These are phyloP conservation scores for Cucurbitaria berberidis DNA, from an alignment of 2,329 filamentous ascomycete species.

Conservation along the genomic window DNA sequence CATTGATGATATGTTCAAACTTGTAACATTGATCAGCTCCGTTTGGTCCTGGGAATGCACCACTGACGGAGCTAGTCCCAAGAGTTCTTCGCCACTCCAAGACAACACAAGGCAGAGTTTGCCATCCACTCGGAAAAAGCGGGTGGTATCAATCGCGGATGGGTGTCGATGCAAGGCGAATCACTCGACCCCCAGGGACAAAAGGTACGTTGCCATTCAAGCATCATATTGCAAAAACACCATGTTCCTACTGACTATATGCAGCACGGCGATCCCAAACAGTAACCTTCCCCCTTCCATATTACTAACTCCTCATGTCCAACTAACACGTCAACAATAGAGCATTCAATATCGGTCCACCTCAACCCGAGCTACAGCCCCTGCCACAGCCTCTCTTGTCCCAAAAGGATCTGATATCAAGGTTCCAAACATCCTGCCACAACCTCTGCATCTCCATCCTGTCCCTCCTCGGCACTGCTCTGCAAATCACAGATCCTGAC, in stretches of 20 bases:
- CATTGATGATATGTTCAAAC: conserved; percentile 73
- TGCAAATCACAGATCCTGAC: conserved; percentile 60
- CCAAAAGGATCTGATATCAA: conserved; percentile 66
- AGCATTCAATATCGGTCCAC: conserved; percentile 91
- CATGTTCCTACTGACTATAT: conserved; percentile 1
- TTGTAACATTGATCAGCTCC: conserved; percentile 60
- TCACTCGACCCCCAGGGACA: conserved; percentile 85
- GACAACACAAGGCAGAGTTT: conserved; percentile 75
- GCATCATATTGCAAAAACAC: no score
- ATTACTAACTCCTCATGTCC: neutral
- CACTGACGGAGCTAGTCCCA: conserved; percentile 60
- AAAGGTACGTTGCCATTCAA: conserved; percentile 66
- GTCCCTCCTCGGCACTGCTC: conserved; percentile 76
- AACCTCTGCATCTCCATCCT: conserved; percentile 75
- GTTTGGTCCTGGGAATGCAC: neutral
- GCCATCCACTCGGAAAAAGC: conserved; percentile 69
- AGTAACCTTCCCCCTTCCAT: conserved; percentile 39
- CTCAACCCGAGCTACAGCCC: conserved; percentile 70
- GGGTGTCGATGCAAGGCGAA: conserved; percentile 87
- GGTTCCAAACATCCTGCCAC: conserved; percentile 75
- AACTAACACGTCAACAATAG: neutral
- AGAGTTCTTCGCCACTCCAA: conserved; percentile 73
- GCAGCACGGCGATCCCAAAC: conserved; percentile 76
- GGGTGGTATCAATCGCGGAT: conserved; percentile 76
- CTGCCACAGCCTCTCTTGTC: conserved; percentile 69